Conservation (phyloP, 2,329 filamentous ascomycete genomes). For the Kalaharituber pfeilii region DNA sequence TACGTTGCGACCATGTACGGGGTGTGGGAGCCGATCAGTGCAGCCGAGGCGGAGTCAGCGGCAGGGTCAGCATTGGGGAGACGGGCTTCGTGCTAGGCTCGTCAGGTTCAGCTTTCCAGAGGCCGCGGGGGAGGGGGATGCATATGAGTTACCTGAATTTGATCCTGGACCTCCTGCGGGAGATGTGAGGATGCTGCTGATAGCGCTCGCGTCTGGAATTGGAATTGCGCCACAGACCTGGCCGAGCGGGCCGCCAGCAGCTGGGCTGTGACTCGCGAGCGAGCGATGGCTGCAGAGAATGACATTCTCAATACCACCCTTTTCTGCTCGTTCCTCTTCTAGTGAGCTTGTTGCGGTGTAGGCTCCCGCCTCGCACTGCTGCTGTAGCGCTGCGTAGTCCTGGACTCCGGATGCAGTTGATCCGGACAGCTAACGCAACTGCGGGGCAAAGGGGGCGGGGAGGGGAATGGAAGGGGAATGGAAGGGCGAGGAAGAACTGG, state of each 20-base stretch:
- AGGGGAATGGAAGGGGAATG: no score
- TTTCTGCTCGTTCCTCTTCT: no score
- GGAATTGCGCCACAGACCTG: no score
- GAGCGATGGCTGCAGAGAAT: neutral
- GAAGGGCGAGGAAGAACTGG: no score
- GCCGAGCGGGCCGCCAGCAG: neutral
- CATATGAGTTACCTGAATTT: neutral
- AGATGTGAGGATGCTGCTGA: neutral
- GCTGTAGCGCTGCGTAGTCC: no score
- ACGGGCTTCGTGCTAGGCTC: slow-evolving; percentile 32
- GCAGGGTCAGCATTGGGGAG: slow-evolving; percentile 56
- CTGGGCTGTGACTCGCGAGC: neutral
- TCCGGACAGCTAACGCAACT: no score
- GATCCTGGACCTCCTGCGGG: neutral
- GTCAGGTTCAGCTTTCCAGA: neutral
- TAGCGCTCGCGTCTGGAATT: neutral
- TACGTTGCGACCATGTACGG: slow-evolving; percentile 96
- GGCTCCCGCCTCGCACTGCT: no score
- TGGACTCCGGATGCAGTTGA: no score
- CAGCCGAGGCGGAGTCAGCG: slow-evolving; percentile 53
- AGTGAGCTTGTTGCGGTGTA: no score
- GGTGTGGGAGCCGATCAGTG: slow-evolving; percentile 37
- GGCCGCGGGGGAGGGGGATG: neutral
- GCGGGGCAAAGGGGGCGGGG: no score
- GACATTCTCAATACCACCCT: no score